Base-by-base conservation (phyloP, 2,329 filamentous ascomycete species). In the Aspergillus sp. region DNA sequence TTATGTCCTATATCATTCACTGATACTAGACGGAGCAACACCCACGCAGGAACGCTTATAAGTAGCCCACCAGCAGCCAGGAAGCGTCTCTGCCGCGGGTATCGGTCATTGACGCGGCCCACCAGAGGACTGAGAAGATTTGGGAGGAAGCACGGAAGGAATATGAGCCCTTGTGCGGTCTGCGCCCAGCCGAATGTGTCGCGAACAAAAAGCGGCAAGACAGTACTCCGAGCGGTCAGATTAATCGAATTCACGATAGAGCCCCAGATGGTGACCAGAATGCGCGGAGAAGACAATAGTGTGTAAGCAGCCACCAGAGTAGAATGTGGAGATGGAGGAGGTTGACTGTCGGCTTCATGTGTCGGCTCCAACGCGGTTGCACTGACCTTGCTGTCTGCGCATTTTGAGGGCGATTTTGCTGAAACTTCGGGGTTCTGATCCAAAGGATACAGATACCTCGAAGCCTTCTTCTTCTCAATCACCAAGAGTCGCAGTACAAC, bases 131-230 rank as follows among this genome's bases (percentile, higher is more conserved):
- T 20, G 19, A 47, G 31, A 36, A 47, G 5, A 6, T 38, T 13
- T 16, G 45, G 45, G 14, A 21, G 29, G 14, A 36, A 17, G 10
- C 36, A 23, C 14, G 45, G 45, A n/a, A 47, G 36, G 14, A 47
- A 38, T 16, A 47, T 38, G 14, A 47, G 29, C n/a, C 45, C 45
- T 21, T 47, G 31, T n/a, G 29, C 45, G 16, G 32, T n/a, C 13
- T 38, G 45, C 16, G 14, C 23, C 45, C 45, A 47, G n/a, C 31
- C 45, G 29, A 19, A 47, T 7, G 45, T 21, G 19, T 47, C 45
- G 14, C 32, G 25, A 11, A 47, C 45, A 21, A 47, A 47, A 5
- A 47, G 17, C 14, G 45, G 45, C 20, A 47, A 38, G 14, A 32
- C 45, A 13, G 14, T 47, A 21, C 38, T 32, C 29, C 34, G 38